phyloP scores from a whole-genome alignment of 2,329 filamentous ascomycete genomes.

The Paraphoma chrysanthemicola region DNA sequence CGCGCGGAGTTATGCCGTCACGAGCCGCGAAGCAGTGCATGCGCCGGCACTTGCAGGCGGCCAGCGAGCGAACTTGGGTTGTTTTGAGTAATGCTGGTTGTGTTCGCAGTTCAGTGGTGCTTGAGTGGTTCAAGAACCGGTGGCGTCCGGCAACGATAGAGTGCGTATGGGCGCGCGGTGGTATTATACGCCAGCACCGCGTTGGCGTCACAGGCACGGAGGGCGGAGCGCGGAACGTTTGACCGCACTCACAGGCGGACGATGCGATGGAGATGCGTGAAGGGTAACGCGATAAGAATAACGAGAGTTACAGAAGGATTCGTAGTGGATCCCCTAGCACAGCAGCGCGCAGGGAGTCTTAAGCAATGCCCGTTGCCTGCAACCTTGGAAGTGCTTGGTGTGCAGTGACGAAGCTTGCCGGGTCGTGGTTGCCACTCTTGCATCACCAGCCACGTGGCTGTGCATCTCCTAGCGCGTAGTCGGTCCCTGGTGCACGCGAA shows the following conservation, averaged over 20 bases:
- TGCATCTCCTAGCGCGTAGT: background rate
- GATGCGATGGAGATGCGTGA: background rate
- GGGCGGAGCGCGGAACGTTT: conserved; percentile 28
- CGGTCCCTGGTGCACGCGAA: background rate
- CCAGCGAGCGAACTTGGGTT: background rate
- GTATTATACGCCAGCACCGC: conserved; percentile 3
- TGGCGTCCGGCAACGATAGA: background rate
- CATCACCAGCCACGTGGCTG: background rate
- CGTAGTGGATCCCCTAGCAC: background rate
- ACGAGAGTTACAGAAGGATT: background rate
- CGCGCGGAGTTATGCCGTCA: background rate
- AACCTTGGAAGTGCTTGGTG: conserved; percentile 1
- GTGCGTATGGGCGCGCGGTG: background rate
- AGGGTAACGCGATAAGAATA: background rate
- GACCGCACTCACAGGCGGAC: conserved; percentile 6
- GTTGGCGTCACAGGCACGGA: conserved; percentile 20
- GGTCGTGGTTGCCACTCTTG: background rate
- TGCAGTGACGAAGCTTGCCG: background rate
- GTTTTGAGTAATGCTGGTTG: background rate
- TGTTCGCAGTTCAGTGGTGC: background rate
- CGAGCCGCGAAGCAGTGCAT: background rate
- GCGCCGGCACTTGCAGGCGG: conserved; percentile 11
- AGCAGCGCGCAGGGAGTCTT: background rate
- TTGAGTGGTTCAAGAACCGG: background rate
- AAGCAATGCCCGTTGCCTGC: background rate